Conservation (phyloP, 768 basidiomycete species). For the Boletus pseudopeckii region DNA sequence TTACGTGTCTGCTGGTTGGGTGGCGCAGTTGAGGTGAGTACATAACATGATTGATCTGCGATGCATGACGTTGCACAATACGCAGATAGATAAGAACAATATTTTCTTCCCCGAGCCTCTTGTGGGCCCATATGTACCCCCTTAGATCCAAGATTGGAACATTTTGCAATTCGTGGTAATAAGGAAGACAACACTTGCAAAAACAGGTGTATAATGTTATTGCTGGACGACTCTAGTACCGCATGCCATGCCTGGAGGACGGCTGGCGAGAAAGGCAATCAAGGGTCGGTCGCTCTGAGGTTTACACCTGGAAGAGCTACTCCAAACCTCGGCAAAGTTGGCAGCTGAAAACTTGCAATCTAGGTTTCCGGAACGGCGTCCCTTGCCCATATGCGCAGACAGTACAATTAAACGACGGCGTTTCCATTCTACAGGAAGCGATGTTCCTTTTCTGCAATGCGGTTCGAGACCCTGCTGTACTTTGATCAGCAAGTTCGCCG, state of each 20-base stretch:
- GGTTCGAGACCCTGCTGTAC: not conserved
- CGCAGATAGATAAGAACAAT: not conserved
- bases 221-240: too few relatives aligned
- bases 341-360: too few relatives aligned
- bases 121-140: not conserved
- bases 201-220: too few relatives aligned
- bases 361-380: not conserved
- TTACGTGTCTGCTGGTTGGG: too few relatives aligned
- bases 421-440: conserved; percentile 9
- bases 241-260: too few relatives aligned
- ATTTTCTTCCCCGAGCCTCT: not conserved
- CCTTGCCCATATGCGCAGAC: not conserved
- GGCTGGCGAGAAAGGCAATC: too few relatives aligned
- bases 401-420: not conserved
- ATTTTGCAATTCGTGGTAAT: not conserved
- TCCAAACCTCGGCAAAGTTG: too few relatives aligned
- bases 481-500: not conserved
- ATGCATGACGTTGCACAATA: not conserved
- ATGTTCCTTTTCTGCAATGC: conserved; percentile 1
- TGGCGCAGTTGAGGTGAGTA: not conserved
- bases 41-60: too few relatives aligned
- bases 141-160: not conserved
- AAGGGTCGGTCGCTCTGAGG: too few relatives aligned
- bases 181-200: too few relatives aligned
- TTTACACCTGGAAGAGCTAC: too few relatives aligned